Base-by-base conservation (phyloP, 805 yeast species). In the Sugiyamaella boreocaroliniensis region DNA sequence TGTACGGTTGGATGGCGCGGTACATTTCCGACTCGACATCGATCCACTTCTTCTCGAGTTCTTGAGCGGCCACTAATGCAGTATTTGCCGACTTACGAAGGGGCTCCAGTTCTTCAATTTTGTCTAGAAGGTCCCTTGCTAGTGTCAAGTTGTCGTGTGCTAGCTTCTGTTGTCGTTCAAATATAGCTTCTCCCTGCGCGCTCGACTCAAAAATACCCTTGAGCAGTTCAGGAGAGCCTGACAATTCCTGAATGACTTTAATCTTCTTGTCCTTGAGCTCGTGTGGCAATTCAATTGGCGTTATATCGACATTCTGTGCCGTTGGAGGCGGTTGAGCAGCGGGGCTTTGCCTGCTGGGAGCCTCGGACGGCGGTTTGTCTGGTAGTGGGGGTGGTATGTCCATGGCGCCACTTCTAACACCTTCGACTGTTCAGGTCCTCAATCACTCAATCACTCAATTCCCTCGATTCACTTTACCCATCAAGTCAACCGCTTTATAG, bases 1-100 rank as follows among this genome's bases (percentile, higher is more conserved):
- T 65, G 57, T 71, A 76, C 40, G 73, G 75, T 40, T 66, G 64
- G 4, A 72, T 49, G 0, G 63, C 51, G 1, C 59, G 29, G 48
- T 67, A 58, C 70, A 77, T 71, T 14, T 71, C 63, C 1, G 57
- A 54, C 43, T 72, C 71, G 26, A 63, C 47, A 1, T 60, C 64
- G 42, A 71, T 68, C 76, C 77, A 75, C 51, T 67, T 58, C 12
- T 62, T 52, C 14, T 62, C 57, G 32, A 43, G 34, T 43, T 69
- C 70, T 42, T 66, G 61, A 0, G 61, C 53, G 29, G 45, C 19
- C 6, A 37, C 43, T 47, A 61, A 48, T 34, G 45, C 41, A n/a
- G 43, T 48, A 4, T 47, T 46, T 12, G 53, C 51, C 15, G 42
- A 29, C 19, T 40, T 42, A 2, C 50, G 45, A 12, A 50, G 29